A percentile compares a stretch with the other conserved stretches of the same genome.
Conservation (phyloP, 139 green algal genomes). For the Coelastrella sp. region DNA sequence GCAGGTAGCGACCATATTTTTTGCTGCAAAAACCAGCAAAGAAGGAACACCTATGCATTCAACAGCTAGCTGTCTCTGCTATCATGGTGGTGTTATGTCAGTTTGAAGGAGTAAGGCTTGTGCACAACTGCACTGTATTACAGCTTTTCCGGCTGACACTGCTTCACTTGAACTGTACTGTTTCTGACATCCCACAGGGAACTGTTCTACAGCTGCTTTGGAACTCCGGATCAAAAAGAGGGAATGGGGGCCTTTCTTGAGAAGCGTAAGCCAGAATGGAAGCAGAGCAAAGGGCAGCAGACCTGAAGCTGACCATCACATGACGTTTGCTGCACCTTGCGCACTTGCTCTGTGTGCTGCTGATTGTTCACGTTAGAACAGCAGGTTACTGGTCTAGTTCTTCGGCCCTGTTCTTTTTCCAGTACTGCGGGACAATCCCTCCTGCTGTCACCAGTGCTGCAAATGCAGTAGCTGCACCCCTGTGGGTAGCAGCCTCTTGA, state of each 20-base stretch:
- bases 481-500: too few species aligned
- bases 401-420: too few species aligned
- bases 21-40: too few species aligned
- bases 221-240: conserved; percentile 79
- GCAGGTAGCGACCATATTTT: too few species aligned
- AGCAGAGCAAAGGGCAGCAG: conserved; percentile 46
- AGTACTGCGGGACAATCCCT: too few species aligned
- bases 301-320: background rate
- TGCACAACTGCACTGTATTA: background rate
- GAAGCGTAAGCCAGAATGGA: conserved; percentile 82
- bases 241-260: conserved; percentile 87
- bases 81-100: background rate
- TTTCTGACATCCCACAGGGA: conserved; percentile 58
- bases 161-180: background rate
- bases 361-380: background rate
- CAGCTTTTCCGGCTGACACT: background rate
- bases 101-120: background rate
- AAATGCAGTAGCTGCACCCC: too few species aligned
- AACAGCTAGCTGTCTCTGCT: background rate
- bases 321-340: background rate
- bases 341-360: background rate
- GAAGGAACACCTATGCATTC: too few species aligned
- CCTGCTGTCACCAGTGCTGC: too few species aligned
- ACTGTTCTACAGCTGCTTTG: conserved; percentile 75
- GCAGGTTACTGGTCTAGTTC: too few species aligned